Evolutionary conservation across 176 grass and related monocot species (phyloP).

Genomic region (Raddia guianensis): DNA sequence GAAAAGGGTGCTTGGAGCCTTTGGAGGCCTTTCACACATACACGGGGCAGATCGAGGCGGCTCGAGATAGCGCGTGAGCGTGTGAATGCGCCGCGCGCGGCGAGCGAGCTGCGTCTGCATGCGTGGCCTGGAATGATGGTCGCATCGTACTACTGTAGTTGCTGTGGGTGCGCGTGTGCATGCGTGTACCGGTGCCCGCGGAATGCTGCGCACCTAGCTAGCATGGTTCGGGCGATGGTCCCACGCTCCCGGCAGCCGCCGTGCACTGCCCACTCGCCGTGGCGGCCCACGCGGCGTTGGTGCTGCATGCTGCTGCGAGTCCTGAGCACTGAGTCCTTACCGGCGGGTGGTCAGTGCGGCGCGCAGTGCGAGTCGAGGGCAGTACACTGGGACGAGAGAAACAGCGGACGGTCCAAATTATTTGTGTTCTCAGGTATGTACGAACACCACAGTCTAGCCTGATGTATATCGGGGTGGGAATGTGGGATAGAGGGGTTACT

Average conservation of each 20-base stretch:
- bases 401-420: neutral
- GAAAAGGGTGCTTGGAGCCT: neutral
- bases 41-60: neutral
- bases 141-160: neutral
- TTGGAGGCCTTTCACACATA: slow-evolving; percentile 40
- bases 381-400: neutral
- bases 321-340: neutral
- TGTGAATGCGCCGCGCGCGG: slow-evolving; percentile 36
- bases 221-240: neutral
- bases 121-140: neutral
- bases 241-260: neutral
- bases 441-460: neutral
- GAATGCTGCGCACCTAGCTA: neutral
- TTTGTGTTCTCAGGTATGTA: neutral
- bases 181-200: neutral
- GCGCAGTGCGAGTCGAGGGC: neutral
- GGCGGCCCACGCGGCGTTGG: neutral
- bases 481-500: too few relatives aligned
- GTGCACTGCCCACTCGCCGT: neutral
- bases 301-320: neutral
- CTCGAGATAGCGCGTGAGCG: slow-evolving; percentile 4
- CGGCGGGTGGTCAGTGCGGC: neutral
- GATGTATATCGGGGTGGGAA: too few relatives aligned
- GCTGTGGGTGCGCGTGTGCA: neutral
- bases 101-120: neutral